Evolutionary conservation across 108 stramenopile genomes (phyloP), one percentile per base, ranked within the genome.

Genomic region (Nitzschia palea): DNA sequence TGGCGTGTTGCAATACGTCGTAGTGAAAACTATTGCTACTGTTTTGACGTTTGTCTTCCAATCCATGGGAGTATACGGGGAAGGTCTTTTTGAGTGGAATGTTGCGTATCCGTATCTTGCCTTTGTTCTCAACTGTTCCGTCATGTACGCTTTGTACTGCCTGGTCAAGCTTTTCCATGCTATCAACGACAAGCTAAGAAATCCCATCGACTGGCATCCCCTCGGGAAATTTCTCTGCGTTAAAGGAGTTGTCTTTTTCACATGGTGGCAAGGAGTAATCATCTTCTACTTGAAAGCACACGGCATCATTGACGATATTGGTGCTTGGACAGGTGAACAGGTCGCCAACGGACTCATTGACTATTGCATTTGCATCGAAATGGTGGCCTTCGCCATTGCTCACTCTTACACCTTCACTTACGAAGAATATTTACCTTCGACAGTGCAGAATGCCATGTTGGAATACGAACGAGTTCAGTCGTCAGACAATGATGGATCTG

Each of bases 191-290:
- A 94, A 96, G 37, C 47, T 97, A 43, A 65, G 80, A 14, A 71
- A 84, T 62, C 93, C 89, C 0, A 81, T 92, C 35, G 71, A 91
- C 59, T 95, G 93, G 93, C 75, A 83, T 47, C 97, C 98, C 1
- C 67, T 97, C 17, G 94, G 95, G n/a, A 99, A 99, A 68, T 99
- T 99, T 63, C 56, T 97, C 0, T 94, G 94, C 57, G 84, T 99
- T 44, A 99, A 99, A 73, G 93, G 93, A 18, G 95, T 99, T n/a
- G 89, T 99, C 4, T 99, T 99, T 76, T 95, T 97, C 62, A 95
- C 96, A 0, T 99, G 93, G 88, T 95, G 94, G 98, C 98, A 99
- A 76, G 82, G 90, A 14, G 87, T 97, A 10, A 67, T 77, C 20
- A 94, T 99, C 50, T 84, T 85, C 25, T 91, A 89, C 28, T 50